A percentile compares a stretch with the other conserved stretches of the same genome.
Evolutionary conservation across 2,329 filamentous ascomycete species (phyloP).

Genomic region (Escovopsis weberi): DNA sequence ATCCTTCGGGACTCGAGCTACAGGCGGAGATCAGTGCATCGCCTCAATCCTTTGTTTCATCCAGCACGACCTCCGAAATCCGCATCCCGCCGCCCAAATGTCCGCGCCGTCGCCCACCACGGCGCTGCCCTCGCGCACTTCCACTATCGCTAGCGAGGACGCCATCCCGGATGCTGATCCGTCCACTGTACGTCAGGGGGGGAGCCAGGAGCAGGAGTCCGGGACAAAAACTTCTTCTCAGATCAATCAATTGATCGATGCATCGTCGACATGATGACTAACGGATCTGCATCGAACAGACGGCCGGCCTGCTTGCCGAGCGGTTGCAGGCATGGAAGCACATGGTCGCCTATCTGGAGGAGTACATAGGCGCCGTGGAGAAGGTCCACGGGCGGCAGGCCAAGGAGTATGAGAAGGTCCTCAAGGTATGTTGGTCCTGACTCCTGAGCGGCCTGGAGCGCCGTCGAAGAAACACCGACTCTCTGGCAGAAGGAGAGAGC

Average conservation of each 20-base stretch:
- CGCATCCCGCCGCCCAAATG: conserved; percentile 9
- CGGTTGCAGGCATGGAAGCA: conserved; percentile 93
- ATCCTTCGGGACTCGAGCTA: too few relatives aligned
- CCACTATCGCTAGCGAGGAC: conserved; percentile 38
- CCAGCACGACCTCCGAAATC: not conserved
- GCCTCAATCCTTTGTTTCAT: not conserved
- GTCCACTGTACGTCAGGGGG: conserved; percentile 31
- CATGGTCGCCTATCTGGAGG: conserved; percentile 78
- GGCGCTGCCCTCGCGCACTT: conserved; percentile 30
- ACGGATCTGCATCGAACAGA: conserved; percentile 29
- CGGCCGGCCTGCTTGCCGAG: conserved; percentile 69
- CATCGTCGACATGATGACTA: not conserved
- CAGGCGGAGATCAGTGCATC: too few relatives aligned
- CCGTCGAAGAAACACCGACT: too few relatives aligned
- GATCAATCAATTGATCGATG: too few relatives aligned
- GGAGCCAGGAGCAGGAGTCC: not conserved
- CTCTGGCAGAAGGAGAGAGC: too few relatives aligned
- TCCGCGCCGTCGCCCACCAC: conserved; percentile 16
- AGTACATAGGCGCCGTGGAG: conserved; percentile 73
- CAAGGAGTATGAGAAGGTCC: conserved; percentile 88
- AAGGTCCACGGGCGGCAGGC: conserved; percentile 73
- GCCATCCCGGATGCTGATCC: conserved; percentile 45
- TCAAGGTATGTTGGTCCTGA: conserved; percentile 45
- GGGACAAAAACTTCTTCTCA: too few relatives aligned
- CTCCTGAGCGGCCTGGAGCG: too few relatives aligned